Conservation (phyloP, 164 flowering plant species). For the Sedum album region DNA sequence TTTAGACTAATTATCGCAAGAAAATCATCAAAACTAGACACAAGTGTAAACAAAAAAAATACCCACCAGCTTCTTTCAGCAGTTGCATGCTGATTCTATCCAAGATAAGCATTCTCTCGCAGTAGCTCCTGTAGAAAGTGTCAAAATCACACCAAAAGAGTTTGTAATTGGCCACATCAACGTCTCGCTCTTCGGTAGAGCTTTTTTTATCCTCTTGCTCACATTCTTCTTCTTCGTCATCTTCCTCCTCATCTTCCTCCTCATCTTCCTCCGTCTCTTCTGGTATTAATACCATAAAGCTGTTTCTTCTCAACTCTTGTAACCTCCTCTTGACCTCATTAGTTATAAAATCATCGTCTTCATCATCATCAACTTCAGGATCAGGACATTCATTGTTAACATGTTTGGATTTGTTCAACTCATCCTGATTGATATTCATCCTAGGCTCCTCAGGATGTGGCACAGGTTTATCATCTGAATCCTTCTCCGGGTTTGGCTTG, state of each 20-base stretch:
- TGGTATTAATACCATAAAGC: slow-evolving; percentile 86
- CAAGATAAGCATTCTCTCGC: slow-evolving; percentile 75
- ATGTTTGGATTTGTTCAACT: slow-evolving; percentile 22
- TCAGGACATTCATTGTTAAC: slow-evolving; percentile 30
- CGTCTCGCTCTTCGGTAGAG: slow-evolving; percentile 61
- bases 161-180: slow-evolving; percentile 36
- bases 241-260: too few species aligned
- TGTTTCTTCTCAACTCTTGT: slow-evolving; percentile 76
- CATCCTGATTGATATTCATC: slow-evolving; percentile 28
- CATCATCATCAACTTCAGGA: slow-evolving; percentile 55
- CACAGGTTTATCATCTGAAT: slow-evolving; percentile 29
- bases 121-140: slow-evolving; percentile 54
- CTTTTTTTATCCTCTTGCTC: slow-evolving; percentile 44
- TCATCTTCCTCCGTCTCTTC: slow-evolving; percentile 40
- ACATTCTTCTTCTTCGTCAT: slow-evolving; percentile 34
- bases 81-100: slow-evolving; percentile 62
- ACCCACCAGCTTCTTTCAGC: slow-evolving; percentile 61
- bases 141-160: slow-evolving; percentile 51
- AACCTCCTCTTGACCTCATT: slow-evolving; percentile 83
- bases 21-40: background rate
- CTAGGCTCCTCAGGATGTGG: slow-evolving; percentile 32
- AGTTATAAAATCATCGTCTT: slow-evolving; percentile 78
- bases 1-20: background rate
- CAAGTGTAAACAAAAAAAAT: background rate
- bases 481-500: slow-evolving; percentile 33